Evolutionary conservation across 371 early-diverging fungal genomes (phyloP), one percentile per base, ranked within the genome.

Genomic region (Parasitella parasitica): DNA sequence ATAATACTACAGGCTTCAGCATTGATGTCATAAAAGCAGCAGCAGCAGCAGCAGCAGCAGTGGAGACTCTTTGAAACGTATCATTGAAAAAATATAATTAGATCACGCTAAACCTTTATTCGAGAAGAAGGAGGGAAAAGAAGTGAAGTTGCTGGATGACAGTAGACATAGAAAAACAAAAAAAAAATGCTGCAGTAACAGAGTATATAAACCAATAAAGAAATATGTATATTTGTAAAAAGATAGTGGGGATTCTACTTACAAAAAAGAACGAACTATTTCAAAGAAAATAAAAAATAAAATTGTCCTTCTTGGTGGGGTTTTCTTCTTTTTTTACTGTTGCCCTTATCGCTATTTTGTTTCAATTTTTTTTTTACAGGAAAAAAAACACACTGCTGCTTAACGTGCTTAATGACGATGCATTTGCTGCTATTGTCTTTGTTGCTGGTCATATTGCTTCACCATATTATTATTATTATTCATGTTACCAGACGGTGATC

Each of bases 341-440:
- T n/a, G n/a, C n/a, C n/a, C n/a, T n/a, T n/a, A 39, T 20, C 7
- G 20, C 36, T 36, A 6, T 39, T 38, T 54, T 54, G n/a, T n/a
- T n/a, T n/a, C n/a, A n/a, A 11, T 55, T 46, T 16, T 46, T 46
- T 46, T 57, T 49, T 57, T 41, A 54, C 41, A 53, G 34, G 34
- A 49, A 30, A 62, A 54, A 32, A 46, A 18, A 39, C 54, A 39
- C 43, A 22, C 55, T 38, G 28, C 35, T 60, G 22, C 65, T 56
- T 55, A 34, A 38, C 30, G 13, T 34, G 28, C 18, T 55, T 62
- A 66, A 61, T 70, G 63, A 46, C 46, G 46, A 63, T 67, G 61
- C 38, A 56, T 50, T 39, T 55, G 38, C 46, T 54, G 43, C 2
- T 62, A 52, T 27, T 63, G 66, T 51, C 62, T 64, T 13, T 61